Conservation (phyloP, 805 yeast genomes). For the Babjeviella inositovora region DNA sequence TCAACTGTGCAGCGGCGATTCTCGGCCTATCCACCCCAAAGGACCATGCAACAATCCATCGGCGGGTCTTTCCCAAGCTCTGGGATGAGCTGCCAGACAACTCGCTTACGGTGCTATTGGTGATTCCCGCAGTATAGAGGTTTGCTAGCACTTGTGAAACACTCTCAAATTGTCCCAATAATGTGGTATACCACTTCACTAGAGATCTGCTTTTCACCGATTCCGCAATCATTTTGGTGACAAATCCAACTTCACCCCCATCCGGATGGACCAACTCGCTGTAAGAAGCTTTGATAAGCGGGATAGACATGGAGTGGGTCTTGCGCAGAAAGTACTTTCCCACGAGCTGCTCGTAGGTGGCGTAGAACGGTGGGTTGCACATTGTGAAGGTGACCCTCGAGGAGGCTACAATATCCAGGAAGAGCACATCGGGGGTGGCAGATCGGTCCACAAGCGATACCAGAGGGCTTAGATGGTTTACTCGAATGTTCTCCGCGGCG, state of each 20-base stretch:
- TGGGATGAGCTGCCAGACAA: no score
- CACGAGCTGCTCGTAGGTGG: conserved; percentile 13
- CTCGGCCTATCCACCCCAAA: conserved; percentile 4
- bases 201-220: conserved; percentile 6
- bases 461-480: conserved; percentile 9
- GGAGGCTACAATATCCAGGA: no score
- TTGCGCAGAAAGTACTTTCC: conserved; percentile 8
- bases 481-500: conserved; percentile 10
- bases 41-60: conserved; percentile 23
- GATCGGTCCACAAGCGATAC: no score
- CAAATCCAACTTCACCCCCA: conserved; percentile 30
- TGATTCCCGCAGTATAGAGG: no score
- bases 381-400: conserved; percentile 13
- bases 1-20: background rate
- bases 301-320: conserved; percentile 2
- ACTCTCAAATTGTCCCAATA: conserved; percentile 13
- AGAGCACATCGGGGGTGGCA: no score
- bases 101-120: no score
- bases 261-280: conserved; percentile 18
- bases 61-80: conserved; percentile 10
- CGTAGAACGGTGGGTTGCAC: conserved; percentile 41
- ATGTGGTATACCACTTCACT: conserved; percentile 21
- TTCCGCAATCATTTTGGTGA: conserved; percentile 14
- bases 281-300: conserved; percentile 11
- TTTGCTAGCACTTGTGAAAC: no score